Conservation (phyloP, 2,329 filamentous ascomycete genomes). For the Epichloe bromicola region DNA sequence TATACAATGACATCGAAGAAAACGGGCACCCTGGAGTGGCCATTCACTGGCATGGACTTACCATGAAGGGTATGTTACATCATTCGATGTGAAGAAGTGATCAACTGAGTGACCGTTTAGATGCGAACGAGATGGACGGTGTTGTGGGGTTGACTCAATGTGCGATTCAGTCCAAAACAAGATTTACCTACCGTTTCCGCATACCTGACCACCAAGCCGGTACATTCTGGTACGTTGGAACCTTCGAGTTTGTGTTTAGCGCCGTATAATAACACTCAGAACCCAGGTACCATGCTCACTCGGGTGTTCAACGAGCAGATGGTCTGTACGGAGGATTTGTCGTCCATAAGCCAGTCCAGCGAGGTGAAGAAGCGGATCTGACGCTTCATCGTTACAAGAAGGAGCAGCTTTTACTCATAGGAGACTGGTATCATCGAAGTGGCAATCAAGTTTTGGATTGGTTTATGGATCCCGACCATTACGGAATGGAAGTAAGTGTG, state of each 20-base stretch:
- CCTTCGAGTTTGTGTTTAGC: too few species aligned
- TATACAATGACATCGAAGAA: constrained; percentile 24
- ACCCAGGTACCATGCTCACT: constrained; percentile 48
- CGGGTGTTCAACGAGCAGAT: constrained; percentile 29
- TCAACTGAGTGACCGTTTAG: constrained; percentile 16
- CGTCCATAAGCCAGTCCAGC: constrained; percentile 22
- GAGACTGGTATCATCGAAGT: constrained; percentile 26
- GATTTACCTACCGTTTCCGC: constrained; percentile 42
- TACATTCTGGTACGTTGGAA: constrained; percentile 40
- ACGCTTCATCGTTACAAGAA: constrained; percentile 17
- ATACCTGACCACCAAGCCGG: constrained; percentile 38
- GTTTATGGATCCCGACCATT: constrained; percentile 12
- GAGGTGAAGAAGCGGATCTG: constrained; percentile 12
- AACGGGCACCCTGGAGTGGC: constrained; percentile 25
- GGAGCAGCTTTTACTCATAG: constrained; percentile 22
- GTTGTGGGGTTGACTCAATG: constrained; percentile 48
- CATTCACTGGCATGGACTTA: constrained; percentile 58
- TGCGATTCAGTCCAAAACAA: constrained; percentile 39
- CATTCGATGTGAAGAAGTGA: neutral
- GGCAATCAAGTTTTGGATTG: constrained; percentile 16
- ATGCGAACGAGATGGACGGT: constrained; percentile 46
- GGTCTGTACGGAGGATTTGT: constrained; percentile 14
- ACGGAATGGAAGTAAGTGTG: constrained; percentile 8
- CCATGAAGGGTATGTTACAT: constrained; percentile 35
- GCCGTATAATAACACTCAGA: neutral